Evolutionary conservation across 495 filamentous ascomycete genomes (phyloP).

Genomic region (Xylaria palmicola): DNA sequence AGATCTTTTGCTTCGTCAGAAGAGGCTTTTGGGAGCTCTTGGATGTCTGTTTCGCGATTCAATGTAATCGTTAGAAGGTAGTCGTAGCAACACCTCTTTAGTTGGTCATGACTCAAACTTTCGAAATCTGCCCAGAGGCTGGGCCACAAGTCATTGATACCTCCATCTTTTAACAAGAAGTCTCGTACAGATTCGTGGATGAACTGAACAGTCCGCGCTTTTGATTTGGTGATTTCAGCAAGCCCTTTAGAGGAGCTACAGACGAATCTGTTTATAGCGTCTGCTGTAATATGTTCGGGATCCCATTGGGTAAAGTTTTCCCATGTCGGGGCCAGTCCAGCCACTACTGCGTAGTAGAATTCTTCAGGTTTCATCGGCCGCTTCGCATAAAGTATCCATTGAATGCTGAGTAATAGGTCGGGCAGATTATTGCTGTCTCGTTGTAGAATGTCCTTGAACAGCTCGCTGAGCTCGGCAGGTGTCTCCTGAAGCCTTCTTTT

Average conservation of each 20-base stretch:
- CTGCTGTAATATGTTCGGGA: neutral
- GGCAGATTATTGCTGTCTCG: slow-evolving; percentile 23
- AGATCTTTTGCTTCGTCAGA: slow-evolving; percentile 3
- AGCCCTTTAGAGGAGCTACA: slow-evolving; percentile 38
- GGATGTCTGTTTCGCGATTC: slow-evolving; percentile 14
- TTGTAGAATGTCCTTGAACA: neutral
- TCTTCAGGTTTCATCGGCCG: slow-evolving; percentile 34
- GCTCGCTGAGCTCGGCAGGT: neutral
- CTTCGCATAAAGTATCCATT: slow-evolving; percentile 27
- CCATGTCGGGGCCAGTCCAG: slow-evolving; percentile 18
- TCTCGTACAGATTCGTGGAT: slow-evolving; percentile 47
- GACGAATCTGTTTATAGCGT: slow-evolving; percentile 27
- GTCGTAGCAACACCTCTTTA: slow-evolving; percentile 37
- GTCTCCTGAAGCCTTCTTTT: neutral
- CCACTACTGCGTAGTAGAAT: slow-evolving; percentile 40
- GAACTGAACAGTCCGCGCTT: slow-evolving; percentile 37
- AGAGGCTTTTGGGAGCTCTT: slow-evolving; percentile 16
- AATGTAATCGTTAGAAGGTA: neutral
- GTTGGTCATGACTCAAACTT: slow-evolving; percentile 33
- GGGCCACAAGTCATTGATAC: slow-evolving; percentile 19
- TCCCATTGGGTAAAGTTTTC: slow-evolving; percentile 12
- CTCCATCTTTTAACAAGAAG: slow-evolving; percentile 29
- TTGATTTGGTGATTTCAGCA: slow-evolving; percentile 25
- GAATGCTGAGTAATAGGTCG: slow-evolving; percentile 35
- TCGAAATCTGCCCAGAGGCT: slow-evolving; percentile 22